Percentiles rank a stretch among this genome's conserved stretches.
Conservation (phyloP, 2,329 filamentous ascomycete genomes). For the Ophiocordyceps camponoti-leonardi region DNA sequence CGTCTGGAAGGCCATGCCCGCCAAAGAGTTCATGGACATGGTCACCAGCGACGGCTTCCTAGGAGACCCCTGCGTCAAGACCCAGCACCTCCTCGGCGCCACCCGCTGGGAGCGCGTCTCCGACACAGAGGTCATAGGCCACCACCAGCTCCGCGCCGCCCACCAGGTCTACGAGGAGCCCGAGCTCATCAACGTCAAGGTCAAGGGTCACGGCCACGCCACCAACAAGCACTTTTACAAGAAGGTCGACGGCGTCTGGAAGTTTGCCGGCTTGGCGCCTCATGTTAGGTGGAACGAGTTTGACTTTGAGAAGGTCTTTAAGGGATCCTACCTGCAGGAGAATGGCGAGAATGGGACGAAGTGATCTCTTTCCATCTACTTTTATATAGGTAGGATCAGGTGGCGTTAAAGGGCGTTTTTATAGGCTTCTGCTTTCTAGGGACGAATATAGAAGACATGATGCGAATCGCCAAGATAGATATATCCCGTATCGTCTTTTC, state of each 20-base stretch:
- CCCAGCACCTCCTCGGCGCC: constrained; percentile 38
- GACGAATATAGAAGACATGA: no score
- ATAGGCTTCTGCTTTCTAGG: no score
- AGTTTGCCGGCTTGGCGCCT: constrained; percentile 36
- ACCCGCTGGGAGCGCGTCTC: constrained; percentile 31
- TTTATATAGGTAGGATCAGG: no score
- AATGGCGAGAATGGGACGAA: background rate
- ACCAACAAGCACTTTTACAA: constrained; percentile 32
- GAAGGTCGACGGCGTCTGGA: constrained; percentile 39
- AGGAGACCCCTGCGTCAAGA: constrained; percentile 34
- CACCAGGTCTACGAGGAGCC: constrained; percentile 37
- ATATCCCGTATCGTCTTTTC: no score
- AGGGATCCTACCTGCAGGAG: background rate
- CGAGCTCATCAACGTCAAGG: constrained; percentile 23
- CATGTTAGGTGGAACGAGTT: constrained; percentile 37
- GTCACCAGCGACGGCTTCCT: constrained; percentile 32
- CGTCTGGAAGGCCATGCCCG: constrained; percentile 33
- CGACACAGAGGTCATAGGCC: constrained; percentile 29
- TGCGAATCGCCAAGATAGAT: no score
- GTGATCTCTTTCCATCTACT: no score
- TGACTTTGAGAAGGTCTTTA: constrained; percentile 26
- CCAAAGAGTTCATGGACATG: constrained; percentile 33
- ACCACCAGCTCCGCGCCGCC: constrained; percentile 40
- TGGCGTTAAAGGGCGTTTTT: no score
- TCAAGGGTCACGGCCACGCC: constrained; percentile 39